Evolutionary conservation across 805 yeast species (phyloP).

Genomic region (Blastobotrys terrestris): DNA sequence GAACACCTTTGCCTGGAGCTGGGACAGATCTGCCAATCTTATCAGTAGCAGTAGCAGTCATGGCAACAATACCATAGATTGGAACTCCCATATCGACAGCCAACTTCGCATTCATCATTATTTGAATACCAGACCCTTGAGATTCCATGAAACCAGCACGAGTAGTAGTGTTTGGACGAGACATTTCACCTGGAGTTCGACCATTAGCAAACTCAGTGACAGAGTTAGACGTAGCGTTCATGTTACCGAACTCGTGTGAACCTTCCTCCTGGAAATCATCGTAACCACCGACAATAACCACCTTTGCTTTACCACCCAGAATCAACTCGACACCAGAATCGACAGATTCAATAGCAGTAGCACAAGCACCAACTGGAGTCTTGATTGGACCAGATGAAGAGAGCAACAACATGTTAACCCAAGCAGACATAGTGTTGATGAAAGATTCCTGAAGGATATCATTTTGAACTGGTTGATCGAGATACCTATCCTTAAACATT

Average conservation of each 20-base stretch:
- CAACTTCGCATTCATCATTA: conserved; percentile 88
- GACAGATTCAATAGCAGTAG: conserved; percentile 96
- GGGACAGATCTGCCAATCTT: conserved; percentile 99
- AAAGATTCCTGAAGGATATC: conserved; percentile 97
- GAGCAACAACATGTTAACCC: conserved; percentile 97
- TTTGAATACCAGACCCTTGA: conserved; percentile 98
- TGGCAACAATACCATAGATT: conserved; percentile 88
- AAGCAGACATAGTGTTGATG: conserved; percentile 98
- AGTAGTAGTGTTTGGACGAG: conserved; percentile 94
- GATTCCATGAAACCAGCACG: conserved; percentile 99
- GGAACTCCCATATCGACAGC: conserved; percentile 99
- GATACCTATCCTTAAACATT: conserved; percentile 93
- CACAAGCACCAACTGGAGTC: conserved; percentile 99
- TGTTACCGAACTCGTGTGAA: conserved; percentile 94
- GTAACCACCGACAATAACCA: conserved; percentile 96
- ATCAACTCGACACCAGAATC: conserved; percentile 95
- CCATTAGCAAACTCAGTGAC: conserved; percentile 86
- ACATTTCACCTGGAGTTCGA: conserved; percentile 97
- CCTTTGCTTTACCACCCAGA: conserved; percentile 87
- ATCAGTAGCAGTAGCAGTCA: conserved; percentile 95
- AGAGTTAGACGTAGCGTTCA: conserved; percentile 96
- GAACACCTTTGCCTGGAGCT: conserved; percentile 99
- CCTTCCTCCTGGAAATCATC: conserved; percentile 99
- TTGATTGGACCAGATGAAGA: conserved; percentile 98
- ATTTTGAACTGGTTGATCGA: conserved; percentile 91